Conservation (phyloP, 1,284 basidiomycete species). For the Sanghuangporus sanghuang region DNA sequence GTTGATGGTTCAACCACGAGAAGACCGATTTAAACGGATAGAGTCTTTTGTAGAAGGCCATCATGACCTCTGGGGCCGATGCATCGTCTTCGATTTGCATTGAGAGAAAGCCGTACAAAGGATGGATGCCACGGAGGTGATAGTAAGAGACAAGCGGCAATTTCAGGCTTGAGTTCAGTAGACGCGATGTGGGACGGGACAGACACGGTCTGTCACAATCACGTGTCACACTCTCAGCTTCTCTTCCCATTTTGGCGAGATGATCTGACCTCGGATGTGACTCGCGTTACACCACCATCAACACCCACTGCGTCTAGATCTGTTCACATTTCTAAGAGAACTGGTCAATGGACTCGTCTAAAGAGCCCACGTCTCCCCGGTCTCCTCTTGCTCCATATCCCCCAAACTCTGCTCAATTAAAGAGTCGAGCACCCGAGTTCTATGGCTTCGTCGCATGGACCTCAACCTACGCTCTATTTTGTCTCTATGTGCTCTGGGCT, state of each 20-base stretch:
- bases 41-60: constrained; percentile 85
- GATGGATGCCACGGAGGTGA: background rate
- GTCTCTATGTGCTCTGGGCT: constrained; percentile 66
- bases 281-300: too few species aligned
- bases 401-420: constrained; percentile 36
- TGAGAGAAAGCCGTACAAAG: background rate
- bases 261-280: background rate
- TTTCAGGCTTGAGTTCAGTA: background rate
- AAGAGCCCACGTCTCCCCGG: constrained; percentile 42
- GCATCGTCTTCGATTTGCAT: constrained; percentile 27
- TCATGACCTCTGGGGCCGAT: constrained; percentile 66
- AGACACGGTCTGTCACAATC: constrained; percentile 5
- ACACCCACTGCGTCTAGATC: background rate
- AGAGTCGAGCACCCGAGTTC: constrained; percentile 71
- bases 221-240: background rate
- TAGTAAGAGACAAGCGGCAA: background rate
- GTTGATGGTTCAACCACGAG: constrained; percentile 93
- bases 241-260: background rate
- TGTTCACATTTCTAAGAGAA: background rate
- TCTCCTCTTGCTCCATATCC: constrained; percentile 51
- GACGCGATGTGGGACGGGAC: background rate
- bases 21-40: constrained; percentile 95
- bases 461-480: constrained; percentile 68
- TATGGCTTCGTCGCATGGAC: constrained; percentile 86
- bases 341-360: background rate